Evolutionary conservation across 805 yeast genomes (phyloP), one percentile per base, ranked within the genome.

Genomic region (Teunomyces gatunensis): DNA sequence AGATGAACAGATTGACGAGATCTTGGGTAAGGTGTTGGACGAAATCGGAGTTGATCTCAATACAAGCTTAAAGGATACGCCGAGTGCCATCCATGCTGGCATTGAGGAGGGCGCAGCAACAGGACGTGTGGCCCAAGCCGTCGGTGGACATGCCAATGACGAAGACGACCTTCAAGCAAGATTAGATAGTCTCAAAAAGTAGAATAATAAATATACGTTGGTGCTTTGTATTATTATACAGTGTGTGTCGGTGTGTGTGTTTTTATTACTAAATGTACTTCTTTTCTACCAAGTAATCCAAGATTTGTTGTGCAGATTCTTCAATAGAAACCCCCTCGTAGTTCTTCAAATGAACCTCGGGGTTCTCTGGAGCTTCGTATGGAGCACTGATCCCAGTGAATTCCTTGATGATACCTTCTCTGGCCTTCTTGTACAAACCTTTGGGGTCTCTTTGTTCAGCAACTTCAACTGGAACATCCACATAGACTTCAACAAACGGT

Each of bases 401-500:
- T 63, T 91, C 96, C 70, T 88, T 88, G 67, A 91, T 91, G 51
- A 86, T 73, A 30, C 98, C 98, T 61, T 90, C 94, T 68, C 97
- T 83, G 13, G 98, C 98, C 78, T 92, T 92, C 71, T 90, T 90
- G 76, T 92, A 92, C 56, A 92, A 75, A 10, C 98, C 98, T 75
- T 92, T 92, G 54, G 98, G 98, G 68, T 92, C 98, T 73, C 98
- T 88, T 68, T 89, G 80, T 75, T 92, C 98, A 44, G 97, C 98
- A 52, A 92, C 89, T 60, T 85, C 90, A 44, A 92, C 77, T 30
- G 98, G 97, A 39, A 90, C 97, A 66, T 91, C 96, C 32, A 91
- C 92, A 56, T 73, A 90, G 6, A 92, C 95, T 73, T 91, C 98
- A 47, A 91, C 80, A 60, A 91, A 91, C 46, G 96, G 92, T 52